Conservation (phyloP, 495 filamentous ascomycete genomes). For the Trichoderma orchidacearum region DNA sequence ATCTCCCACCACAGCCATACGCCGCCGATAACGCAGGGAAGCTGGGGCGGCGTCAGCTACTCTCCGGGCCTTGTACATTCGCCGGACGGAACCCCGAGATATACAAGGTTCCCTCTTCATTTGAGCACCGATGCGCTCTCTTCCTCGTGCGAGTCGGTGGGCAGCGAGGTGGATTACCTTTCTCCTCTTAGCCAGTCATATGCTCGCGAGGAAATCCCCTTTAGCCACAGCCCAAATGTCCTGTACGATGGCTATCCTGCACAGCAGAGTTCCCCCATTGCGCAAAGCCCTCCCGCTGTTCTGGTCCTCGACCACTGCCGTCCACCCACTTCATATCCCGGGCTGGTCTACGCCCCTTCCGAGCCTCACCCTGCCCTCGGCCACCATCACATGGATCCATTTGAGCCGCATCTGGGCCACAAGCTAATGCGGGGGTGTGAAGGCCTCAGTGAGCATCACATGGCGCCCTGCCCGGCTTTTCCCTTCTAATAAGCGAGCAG, state of each 20-base stretch:
- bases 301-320: constrained; percentile 36
- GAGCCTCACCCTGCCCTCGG: constrained; percentile 33
- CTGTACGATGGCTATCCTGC: constrained; percentile 35
- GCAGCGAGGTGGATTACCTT: constrained; percentile 39
- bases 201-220: constrained; percentile 33
- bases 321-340: constrained; percentile 37
- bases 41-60: neutral
- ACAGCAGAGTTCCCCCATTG: constrained; percentile 27
- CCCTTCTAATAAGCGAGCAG: constrained; percentile 3
- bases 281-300: constrained; percentile 36
- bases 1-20: constrained; percentile 8
- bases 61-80: constrained; percentile 2
- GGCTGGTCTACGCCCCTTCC: constrained; percentile 31
- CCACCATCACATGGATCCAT: constrained; percentile 24
- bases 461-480: constrained; percentile 1
- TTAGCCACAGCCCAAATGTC: constrained; percentile 35
- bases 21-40: neutral
- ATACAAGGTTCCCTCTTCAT: constrained; percentile 8
- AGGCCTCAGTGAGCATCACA: constrained; percentile 25
- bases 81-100: neutral
- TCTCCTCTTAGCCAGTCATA: constrained; percentile 38
- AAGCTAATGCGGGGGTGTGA: constrained; percentile 33
- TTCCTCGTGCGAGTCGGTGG: constrained; percentile 33
- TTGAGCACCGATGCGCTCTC: constrained; percentile 28
- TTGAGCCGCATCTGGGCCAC: constrained; percentile 29